These are phyloP conservation scores for Knufia petricola DNA, from an alignment of 2,329 filamentous ascomycete genomes.

Conservation along the genomic window DNA sequence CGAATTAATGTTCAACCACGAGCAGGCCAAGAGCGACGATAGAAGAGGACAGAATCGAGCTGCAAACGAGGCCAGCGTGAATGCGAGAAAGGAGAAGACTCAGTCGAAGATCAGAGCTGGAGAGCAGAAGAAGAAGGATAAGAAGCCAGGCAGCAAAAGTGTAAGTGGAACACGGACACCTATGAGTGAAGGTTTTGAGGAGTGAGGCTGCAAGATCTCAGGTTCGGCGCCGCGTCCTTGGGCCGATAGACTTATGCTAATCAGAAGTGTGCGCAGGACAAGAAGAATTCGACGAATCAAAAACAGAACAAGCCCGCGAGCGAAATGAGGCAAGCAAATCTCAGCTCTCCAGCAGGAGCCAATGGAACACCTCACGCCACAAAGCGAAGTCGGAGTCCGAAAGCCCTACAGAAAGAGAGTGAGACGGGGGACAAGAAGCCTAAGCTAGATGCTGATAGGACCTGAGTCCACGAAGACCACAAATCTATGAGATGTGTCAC, in stretches of 20 bases:
- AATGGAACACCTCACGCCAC: neutral
- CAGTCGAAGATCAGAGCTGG: conserved; percentile 20
- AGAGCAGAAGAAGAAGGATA: conserved; percentile 19
- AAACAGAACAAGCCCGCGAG: neutral
- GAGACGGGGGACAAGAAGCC: neutral
- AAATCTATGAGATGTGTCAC: too few relatives aligned
- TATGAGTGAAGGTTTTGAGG: neutral
- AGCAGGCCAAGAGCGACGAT: conserved; percentile 23
- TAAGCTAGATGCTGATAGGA: neutral
- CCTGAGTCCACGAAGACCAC: neutral
- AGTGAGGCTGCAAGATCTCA: conserved; percentile 1
- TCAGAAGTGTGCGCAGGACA: neutral
- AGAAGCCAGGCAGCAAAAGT: neutral
- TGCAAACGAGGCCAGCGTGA: neutral
- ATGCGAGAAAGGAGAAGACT: conserved; percentile 15
- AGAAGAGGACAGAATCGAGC: conserved; percentile 5
- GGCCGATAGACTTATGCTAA: neutral
- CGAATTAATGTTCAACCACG: conserved; percentile 41
- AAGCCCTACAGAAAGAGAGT: neutral
- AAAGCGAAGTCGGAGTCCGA: neutral
- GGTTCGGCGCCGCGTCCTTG: conserved; percentile 4
- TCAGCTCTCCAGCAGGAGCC: neutral
- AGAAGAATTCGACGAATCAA: neutral
- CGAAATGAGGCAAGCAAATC: neutral
- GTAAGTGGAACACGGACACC: conserved; percentile 8